Evolutionary conservation across 2,329 filamentous ascomycete genomes (phyloP), one percentile per base, ranked within the genome.

Genomic region (Orbilia brochopaga): DNA sequence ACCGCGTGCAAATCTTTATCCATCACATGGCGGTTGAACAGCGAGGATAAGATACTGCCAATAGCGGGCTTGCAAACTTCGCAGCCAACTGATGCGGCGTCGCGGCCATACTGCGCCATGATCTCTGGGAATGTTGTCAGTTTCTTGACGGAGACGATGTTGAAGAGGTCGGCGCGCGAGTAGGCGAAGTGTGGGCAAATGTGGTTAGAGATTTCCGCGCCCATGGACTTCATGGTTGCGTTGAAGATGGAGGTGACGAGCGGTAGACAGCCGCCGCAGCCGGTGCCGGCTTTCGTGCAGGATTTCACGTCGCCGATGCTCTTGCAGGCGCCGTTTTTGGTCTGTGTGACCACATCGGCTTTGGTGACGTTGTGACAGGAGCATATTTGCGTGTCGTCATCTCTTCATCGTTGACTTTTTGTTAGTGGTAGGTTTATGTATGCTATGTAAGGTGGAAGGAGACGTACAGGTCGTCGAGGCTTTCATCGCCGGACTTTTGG

Each of bases 321-420:
- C 78, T 90, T 94, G 83, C 91, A 95, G 1, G 84, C 87, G 42
- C 90, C 91, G 59, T 89, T 86, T 76, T 92, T 92, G 78, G 93
- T 85, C 1, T 82, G 82, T 2, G 85, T 84, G 50, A 88, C 86
- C 0, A 96, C 83, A 75, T 93, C 90, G 15, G 89, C 90, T 79
- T 96, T 96, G 23, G 87, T 88, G 46, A 96, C 92, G 78, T 96
- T 96, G 82, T 96, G 92, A 76, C 92, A 96, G 0, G 91, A 94
- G 79, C 92, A 96, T 73, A 96, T 89, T 78, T 96, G 92, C 0
- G 90, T 90, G 77, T 94, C 90, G 76, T 94, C 90, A 56, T 88
- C 85, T 32, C 82, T 83, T 56, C 3, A 37, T 35, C 23, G 4
- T 17, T 35, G 59, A 79, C 53, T 78, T 76, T 53, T 44, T 37